Conservation (phyloP, 306 rosid genomes). For the Albizia julibrissin region DNA sequence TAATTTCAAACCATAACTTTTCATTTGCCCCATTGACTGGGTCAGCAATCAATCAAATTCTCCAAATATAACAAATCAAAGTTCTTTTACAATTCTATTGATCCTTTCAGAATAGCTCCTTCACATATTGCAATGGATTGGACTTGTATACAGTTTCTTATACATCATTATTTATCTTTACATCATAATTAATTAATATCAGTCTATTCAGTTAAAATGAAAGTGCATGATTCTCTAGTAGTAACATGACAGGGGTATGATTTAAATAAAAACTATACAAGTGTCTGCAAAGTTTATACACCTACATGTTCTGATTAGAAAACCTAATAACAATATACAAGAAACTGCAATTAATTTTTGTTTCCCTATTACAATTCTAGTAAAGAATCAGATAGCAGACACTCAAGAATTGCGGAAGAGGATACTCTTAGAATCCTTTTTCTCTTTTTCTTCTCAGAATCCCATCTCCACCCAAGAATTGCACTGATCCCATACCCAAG, state of each 20-base stretch:
- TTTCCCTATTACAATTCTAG: not conserved
- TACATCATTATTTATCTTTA: not conserved
- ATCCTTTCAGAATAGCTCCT: not conserved
- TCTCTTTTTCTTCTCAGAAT: no score
- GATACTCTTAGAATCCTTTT: no score
- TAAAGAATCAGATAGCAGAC: not conserved
- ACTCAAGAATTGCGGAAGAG: no score
- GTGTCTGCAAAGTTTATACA: not conserved
- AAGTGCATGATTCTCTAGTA: not conserved
- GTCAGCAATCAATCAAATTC: not conserved
- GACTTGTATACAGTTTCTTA: not conserved
- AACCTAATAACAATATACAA: not conserved
- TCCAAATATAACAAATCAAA: not conserved
- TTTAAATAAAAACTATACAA: not conserved
- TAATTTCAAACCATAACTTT: slow-evolving; percentile 14
- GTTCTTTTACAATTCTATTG: not conserved
- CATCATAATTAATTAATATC: not conserved
- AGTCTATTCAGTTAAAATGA: not conserved
- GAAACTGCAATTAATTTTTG: not conserved
- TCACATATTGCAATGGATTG: not conserved
- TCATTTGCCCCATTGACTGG: slow-evolving; percentile 16
- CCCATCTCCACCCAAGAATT: not conserved
- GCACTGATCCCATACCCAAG: not conserved
- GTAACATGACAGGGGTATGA: not conserved
- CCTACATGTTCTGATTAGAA: not conserved